A percentile compares a stretch with the other conserved stretches of the same genome.
These are phyloP conservation scores for Lactifluus piperatus DNA, from an alignment of 768 basidiomycete genomes.

Conservation along the genomic window DNA sequence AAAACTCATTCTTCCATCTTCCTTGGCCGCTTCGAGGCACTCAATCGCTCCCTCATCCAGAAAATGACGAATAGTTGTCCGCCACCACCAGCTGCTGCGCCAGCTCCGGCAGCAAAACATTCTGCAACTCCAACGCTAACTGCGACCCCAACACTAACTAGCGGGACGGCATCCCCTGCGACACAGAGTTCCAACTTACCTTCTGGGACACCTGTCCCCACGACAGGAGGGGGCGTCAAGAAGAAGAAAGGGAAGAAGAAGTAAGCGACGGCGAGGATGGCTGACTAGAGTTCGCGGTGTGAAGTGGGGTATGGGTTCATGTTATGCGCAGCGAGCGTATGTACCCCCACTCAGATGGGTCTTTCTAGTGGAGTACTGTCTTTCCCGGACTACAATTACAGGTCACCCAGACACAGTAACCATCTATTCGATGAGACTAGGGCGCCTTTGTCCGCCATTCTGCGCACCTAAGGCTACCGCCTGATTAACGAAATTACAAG, in stretches of 20 bases:
- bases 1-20: constrained; percentile 91
- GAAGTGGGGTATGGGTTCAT: neutral
- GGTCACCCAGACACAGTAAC: neutral
- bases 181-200: constrained; percentile 1
- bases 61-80: constrained; percentile 69
- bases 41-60: constrained; percentile 79
- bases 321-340: neutral
- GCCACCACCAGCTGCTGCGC: neutral
- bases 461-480: neutral
- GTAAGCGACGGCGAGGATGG: constrained; percentile 48
- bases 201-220: constrained; percentile 20
- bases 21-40: constrained; percentile 91
- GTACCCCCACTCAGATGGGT: neutral
- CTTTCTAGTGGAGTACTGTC: neutral
- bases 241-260: constrained; percentile 84
- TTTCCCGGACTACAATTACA: neutral
- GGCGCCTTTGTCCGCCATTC: neutral
- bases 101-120: neutral
- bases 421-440: neutral
- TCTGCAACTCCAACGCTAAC: constrained; percentile 2
- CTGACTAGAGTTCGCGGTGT: neutral
- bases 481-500: neutral
- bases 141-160: constrained; percentile 2
- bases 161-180: constrained; percentile 4
- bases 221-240: constrained; percentile 54